These are phyloP conservation scores for Trametes hirsuta DNA, from an alignment of 1,284 basidiomycete species.

Conservation along the genomic window DNA sequence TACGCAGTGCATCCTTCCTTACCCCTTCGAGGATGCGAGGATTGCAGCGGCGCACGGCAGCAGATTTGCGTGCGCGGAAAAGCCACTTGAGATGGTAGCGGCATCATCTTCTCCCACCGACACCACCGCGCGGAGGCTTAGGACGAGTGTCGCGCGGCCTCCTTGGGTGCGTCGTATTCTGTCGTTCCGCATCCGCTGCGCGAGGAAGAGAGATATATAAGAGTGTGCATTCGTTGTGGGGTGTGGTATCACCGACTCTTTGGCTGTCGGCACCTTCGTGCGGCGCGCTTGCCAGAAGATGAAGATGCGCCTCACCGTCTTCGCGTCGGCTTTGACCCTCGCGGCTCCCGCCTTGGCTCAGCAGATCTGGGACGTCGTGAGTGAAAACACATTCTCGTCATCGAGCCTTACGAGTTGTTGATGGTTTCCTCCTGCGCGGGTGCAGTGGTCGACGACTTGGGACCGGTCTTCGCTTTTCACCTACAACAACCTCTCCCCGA, in stretches of 20 bases:
- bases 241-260: background rate
- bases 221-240: background rate
- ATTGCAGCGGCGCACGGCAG: background rate
- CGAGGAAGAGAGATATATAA: conserved; percentile 1
- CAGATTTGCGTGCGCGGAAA: background rate
- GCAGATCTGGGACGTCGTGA: conserved; percentile 25
- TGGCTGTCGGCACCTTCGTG: background rate
- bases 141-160: background rate
- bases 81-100: conserved; percentile 9
- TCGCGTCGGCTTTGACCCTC: conserved; percentile 15
- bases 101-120: background rate
- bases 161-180: background rate
- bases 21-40: too few relatives aligned
- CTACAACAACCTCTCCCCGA: conserved; percentile 32
- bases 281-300: background rate
- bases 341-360: conserved; percentile 16
- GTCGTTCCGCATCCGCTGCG: background rate
- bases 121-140: too few relatives aligned
- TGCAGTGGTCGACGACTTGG: conserved; percentile 43
- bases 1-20: too few relatives aligned
- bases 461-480: conserved; percentile 39
- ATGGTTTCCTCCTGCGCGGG: background rate
- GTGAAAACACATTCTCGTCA: background rate
- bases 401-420: too few relatives aligned
- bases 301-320: conserved; percentile 15